Conservation (phyloP, 2,329 filamentous ascomycete genomes). For the Pyrenochaeta sp. region DNA sequence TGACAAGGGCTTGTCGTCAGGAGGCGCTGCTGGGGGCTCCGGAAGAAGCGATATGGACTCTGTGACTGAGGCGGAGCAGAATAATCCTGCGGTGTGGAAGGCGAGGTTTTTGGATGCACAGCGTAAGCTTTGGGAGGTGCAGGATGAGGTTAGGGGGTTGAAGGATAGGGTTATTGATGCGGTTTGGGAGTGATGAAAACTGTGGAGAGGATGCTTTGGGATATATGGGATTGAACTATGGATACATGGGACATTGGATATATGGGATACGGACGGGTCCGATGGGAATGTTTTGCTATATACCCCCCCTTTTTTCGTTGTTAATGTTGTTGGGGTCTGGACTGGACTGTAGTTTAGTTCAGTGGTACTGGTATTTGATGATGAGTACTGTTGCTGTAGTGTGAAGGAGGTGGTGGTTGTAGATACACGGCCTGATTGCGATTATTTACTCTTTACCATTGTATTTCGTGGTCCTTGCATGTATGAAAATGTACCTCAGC, state of each 20-base stretch:
- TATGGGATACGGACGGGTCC: background rate
- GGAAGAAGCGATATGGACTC: slow-evolving; percentile 2
- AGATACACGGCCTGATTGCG: no score
- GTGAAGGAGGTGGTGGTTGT: no score
- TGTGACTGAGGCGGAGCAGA: slow-evolving; percentile 16
- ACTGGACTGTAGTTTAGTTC: no score
- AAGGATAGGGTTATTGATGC: slow-evolving; percentile 50
- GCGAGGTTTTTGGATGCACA: slow-evolving; percentile 43
- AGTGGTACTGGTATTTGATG: no score
- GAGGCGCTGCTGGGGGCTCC: background rate
- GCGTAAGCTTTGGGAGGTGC: slow-evolving; percentile 41
- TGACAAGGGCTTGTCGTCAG: background rate
- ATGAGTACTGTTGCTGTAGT: no score
- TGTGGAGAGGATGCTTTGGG: slow-evolving; percentile 2
- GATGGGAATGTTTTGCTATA: background rate
- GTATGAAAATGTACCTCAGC: no score
- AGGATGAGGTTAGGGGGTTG: slow-evolving; percentile 43
- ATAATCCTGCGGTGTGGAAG: slow-evolving; percentile 40
- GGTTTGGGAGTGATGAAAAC: slow-evolving; percentile 34
- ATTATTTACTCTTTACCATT: no score
- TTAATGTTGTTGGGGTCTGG: no score
- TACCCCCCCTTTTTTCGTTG: background rate
- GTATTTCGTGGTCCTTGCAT: no score
- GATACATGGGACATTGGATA: background rate
- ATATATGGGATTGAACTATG: background rate